A percentile compares a stretch with the other conserved stretches of the same genome.
Evolutionary conservation across 163 green algal genomes (phyloP).

Genomic region (Chloromonas sp.): DNA sequence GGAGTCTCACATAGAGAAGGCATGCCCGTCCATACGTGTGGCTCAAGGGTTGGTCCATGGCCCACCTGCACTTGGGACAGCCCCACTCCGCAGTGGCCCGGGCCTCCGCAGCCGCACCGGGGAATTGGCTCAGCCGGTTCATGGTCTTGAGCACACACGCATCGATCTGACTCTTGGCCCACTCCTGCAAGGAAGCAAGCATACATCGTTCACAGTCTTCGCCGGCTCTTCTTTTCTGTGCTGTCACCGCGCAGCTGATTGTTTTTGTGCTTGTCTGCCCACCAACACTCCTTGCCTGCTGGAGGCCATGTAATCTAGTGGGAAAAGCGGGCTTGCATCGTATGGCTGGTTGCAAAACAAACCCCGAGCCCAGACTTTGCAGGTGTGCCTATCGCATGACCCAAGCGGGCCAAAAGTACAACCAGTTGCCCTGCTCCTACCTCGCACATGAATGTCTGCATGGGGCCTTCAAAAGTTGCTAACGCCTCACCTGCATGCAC

Average conservation of each 20-base stretch:
- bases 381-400: too few species aligned
- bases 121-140: constrained; percentile 3
- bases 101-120: constrained; percentile 5
- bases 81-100: constrained; percentile 45
- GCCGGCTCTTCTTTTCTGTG: not conserved
- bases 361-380: too few species aligned
- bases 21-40: too few species aligned
- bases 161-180: constrained; percentile 44
- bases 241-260: not conserved
- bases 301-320: not conserved
- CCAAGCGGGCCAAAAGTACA: too few species aligned
- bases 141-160: constrained; percentile 8
- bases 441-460: not conserved
- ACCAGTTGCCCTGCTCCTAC: too few species aligned
- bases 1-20: too few species aligned
- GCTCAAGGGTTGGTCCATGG: not conserved
- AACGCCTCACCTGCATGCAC: constrained; percentile 55
- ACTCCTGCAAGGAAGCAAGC: constrained; percentile 31
- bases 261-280: constrained; percentile 14
- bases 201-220: not conserved
- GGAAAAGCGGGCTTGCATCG: too few species aligned
- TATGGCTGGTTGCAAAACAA: too few species aligned
- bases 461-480: not conserved
- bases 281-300: not conserved
- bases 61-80: constrained; percentile 74